Evolutionary conservation across 768 basidiomycete species (phyloP).

Genomic region (Tephrocybe sp.): DNA sequence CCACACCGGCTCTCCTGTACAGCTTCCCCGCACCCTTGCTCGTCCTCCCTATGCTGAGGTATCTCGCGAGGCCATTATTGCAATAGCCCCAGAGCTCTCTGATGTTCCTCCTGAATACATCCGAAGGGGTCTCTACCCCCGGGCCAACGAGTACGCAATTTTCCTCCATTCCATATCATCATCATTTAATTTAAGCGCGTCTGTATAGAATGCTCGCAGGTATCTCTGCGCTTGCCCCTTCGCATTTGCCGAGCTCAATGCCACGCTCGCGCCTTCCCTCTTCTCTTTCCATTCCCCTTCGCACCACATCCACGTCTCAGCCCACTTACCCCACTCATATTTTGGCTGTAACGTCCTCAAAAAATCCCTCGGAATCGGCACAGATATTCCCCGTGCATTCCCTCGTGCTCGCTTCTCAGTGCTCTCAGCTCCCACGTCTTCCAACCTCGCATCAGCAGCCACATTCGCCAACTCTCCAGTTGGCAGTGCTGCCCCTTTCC

Average conservation of each 20-base stretch:
- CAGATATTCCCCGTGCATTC: slow-evolving; percentile 61
- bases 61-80: slow-evolving; percentile 53
- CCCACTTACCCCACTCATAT: slow-evolving; percentile 51
- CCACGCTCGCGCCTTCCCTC: slow-evolving; percentile 61
- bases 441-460: slow-evolving; percentile 35
- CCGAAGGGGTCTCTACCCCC: slow-evolving; percentile 52
- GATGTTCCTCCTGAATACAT: slow-evolving; percentile 70
- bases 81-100: slow-evolving; percentile 65
- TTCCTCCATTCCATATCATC: slow-evolving; percentile 17
- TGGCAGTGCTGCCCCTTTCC: slow-evolving; percentile 69
- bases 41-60: slow-evolving; percentile 61
- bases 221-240: slow-evolving; percentile 47
- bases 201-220: slow-evolving; percentile 50
- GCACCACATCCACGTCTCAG: slow-evolving; percentile 24
- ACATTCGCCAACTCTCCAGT: slow-evolving; percentile 28
- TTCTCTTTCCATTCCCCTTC: slow-evolving; percentile 49
- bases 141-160: slow-evolving; percentile 40
- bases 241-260: slow-evolving; percentile 63
- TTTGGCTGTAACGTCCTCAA: slow-evolving; percentile 53
- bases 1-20: slow-evolving; percentile 35
- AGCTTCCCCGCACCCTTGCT: slow-evolving; percentile 69
- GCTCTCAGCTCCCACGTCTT: slow-evolving; percentile 52
- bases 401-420: slow-evolving; percentile 59
- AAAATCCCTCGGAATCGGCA: slow-evolving; percentile 39
- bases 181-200: slow-evolving; percentile 4